Percentiles rank a stretch among this genome's conserved stretches.
Conservation (phyloP, 169 alveolate species). For the Plasmodium sp. region DNA sequence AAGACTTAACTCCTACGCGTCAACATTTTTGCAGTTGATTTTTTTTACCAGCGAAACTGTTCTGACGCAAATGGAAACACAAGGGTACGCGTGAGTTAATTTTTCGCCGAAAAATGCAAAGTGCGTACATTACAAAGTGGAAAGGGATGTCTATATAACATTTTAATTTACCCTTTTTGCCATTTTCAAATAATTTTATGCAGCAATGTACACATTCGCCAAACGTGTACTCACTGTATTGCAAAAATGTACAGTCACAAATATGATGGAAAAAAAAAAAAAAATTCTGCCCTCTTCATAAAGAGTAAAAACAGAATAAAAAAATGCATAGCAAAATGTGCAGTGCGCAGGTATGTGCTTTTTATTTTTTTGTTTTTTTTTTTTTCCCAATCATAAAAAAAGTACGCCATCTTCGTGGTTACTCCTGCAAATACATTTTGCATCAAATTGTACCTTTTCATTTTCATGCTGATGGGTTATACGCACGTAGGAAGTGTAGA, state of each 20-base stretch:
- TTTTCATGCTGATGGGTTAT: neutral
- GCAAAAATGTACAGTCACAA: neutral
- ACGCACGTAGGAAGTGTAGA: neutral
- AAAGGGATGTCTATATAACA: conserved; percentile 2
- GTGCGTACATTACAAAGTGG: neutral
- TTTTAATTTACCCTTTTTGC: neutral
- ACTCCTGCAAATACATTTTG: neutral
- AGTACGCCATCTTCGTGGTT: neutral
- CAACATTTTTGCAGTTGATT: neutral
- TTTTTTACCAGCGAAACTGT: neutral
- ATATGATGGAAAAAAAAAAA: neutral
- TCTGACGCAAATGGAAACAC: neutral
- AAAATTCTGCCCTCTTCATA: neutral
- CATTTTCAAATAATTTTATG: neutral
- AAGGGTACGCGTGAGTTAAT: neutral
- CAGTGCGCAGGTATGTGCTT: neutral
- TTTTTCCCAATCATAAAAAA: neutral
- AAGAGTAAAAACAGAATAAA: neutral
- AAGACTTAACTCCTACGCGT: neutral
- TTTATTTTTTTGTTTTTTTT: neutral
- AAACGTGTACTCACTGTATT: neutral
- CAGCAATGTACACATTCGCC: neutral
- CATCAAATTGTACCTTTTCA: neutral
- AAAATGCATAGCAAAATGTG: neutral
- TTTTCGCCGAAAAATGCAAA: neutral